These are phyloP conservation scores for Carex arenaria DNA, from an alignment of 202 grass and related monocot species.

Conservation along the genomic window DNA sequence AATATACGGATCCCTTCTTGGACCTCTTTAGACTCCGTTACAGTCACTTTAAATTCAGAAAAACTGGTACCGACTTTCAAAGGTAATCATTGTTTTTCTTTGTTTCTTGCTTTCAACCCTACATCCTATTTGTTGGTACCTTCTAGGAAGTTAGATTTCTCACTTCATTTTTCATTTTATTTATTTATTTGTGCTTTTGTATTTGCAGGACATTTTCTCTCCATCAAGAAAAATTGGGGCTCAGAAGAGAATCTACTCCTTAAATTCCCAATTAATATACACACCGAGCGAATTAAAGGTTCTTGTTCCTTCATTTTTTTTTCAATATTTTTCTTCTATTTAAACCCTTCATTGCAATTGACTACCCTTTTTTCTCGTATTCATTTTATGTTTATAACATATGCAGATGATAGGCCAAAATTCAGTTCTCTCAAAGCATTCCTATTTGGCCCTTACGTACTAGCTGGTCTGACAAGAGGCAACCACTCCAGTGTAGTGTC, in stretches of 20 bases:
- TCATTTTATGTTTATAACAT: neutral
- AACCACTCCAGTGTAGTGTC: constrained; percentile 39
- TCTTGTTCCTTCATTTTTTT: neutral
- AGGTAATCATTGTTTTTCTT: constrained; percentile 35
- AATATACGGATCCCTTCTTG: constrained; percentile 80
- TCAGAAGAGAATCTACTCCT: constrained; percentile 45
- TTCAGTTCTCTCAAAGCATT: constrained; percentile 57
- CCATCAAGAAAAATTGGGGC: constrained; percentile 53
- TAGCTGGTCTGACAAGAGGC: constrained; percentile 58
- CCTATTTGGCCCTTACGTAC: constrained; percentile 81
- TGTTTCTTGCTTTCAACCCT: neutral
- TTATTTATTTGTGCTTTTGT: neutral
- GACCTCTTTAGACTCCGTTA: constrained; percentile 46
- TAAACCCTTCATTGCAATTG: neutral
- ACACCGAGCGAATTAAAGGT: constrained; percentile 84
- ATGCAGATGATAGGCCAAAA: constrained; percentile 63
- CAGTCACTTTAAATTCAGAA: constrained; percentile 55
- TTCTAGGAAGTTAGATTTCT: neutral
- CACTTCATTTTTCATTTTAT: neutral
- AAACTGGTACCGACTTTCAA: constrained; percentile 40
- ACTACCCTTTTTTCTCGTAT: neutral
- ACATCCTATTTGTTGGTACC: too few relatives aligned
- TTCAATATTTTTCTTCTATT: neutral
- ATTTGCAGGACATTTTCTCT: constrained; percentile 59
- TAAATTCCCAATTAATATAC: constrained; percentile 49